Conservation (phyloP, 768 basidiomycete species). For the Tricholoma furcatifolium region DNA sequence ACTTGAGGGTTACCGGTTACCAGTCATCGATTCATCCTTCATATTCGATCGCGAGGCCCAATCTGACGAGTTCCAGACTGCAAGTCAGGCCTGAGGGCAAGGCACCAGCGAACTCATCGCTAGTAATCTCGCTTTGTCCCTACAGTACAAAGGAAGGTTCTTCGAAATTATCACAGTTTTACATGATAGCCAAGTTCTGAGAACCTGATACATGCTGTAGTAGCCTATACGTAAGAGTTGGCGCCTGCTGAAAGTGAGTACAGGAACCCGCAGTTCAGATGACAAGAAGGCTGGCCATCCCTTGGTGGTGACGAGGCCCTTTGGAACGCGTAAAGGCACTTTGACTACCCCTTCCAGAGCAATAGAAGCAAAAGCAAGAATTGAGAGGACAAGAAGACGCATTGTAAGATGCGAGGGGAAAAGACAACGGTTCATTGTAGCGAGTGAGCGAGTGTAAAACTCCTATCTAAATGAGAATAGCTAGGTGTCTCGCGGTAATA, state of each 20-base stretch:
- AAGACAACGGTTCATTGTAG: too few species aligned
- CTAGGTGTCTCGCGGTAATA: too few species aligned
- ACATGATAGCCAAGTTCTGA: slow-evolving; percentile 49
- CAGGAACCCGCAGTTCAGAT: background rate
- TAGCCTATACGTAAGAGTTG: slow-evolving; percentile 46
- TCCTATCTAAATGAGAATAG: too few species aligned
- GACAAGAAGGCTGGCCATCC: slow-evolving; percentile 46
- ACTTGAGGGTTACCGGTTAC: too few species aligned
- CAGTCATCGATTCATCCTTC: too few species aligned
- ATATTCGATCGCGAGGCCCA: too few species aligned
- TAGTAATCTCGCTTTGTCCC: slow-evolving; percentile 46
- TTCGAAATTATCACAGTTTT: too few species aligned
- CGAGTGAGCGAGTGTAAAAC: too few species aligned
- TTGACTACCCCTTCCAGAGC: slow-evolving; percentile 2
- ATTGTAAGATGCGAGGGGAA: slow-evolving; percentile 6
- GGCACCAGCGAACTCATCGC: slow-evolving; percentile 43
- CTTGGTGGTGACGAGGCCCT: slow-evolving; percentile 44
- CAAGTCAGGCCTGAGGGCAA: slow-evolving; percentile 44
- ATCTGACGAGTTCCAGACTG: slow-evolving; percentile 51
- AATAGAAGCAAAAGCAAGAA: slow-evolving; percentile 8
- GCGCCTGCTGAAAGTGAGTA: slow-evolving; percentile 43
- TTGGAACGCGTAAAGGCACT: slow-evolving; percentile 19
- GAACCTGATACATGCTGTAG: slow-evolving; percentile 43
- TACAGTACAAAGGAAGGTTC: slow-evolving; percentile 10
- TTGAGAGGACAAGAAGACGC: slow-evolving; percentile 4